Conservation (phyloP, 108 stramenopile species). For the Skeletonema menzelii region DNA sequence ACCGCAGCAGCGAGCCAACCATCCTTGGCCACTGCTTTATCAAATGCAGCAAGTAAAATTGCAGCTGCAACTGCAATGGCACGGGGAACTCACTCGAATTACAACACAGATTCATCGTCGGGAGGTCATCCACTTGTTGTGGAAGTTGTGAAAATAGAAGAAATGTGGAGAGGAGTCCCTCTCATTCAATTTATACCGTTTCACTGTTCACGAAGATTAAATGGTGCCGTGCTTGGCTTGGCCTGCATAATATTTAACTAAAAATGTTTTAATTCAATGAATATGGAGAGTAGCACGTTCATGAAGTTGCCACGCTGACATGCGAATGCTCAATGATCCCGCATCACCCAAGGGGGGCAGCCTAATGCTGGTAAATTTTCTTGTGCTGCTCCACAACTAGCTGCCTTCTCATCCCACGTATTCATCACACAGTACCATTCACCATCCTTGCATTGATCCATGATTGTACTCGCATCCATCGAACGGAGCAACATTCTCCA, state of each 20-base stretch:
- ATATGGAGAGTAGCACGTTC: neutral
- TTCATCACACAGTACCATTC: slow-evolving; percentile 95
- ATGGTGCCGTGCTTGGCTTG: slow-evolving; percentile 20
- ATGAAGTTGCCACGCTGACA: neutral
- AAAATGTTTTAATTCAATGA: slow-evolving; percentile 3
- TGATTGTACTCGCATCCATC: slow-evolving; percentile 77
- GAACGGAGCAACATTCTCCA: slow-evolving; percentile 78
- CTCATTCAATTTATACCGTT: slow-evolving; percentile 16
- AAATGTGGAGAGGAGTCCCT: slow-evolving; percentile 36
- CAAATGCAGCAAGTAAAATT: neutral
- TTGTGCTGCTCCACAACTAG: slow-evolving; percentile 87
- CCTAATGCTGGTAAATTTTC: slow-evolving; percentile 86
- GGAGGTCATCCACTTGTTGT: slow-evolving; percentile 20
- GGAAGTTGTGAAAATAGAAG: slow-evolving; percentile 36
- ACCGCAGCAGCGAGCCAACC: neutral
- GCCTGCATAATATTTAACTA: slow-evolving; percentile 1
- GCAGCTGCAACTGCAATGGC: neutral
- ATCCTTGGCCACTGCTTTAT: neutral
- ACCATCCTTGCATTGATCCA: slow-evolving; percentile 64
- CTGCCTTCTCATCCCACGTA: slow-evolving; percentile 90
- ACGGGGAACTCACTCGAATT: neutral
- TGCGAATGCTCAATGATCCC: slow-evolving; percentile 44
- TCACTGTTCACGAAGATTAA: slow-evolving; percentile 32
- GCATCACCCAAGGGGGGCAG: slow-evolving; percentile 87
- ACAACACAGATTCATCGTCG: neutral